Evolutionary conservation across 176 grass and related monocot genomes (phyloP), one percentile per base, ranked within the genome.

Genomic region (Themeda triandra): DNA sequence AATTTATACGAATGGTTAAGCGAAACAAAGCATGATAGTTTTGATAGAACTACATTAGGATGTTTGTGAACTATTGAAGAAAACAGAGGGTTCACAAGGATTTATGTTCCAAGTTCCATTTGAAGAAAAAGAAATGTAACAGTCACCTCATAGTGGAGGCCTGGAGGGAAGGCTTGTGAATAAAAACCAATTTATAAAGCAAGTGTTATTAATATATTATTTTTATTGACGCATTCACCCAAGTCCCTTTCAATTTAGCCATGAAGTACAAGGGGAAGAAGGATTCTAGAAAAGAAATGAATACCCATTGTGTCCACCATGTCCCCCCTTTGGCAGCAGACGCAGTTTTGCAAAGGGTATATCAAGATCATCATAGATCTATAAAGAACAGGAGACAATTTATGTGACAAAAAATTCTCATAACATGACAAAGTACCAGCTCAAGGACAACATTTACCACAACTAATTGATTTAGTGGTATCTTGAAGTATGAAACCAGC

Each of bases 301-400:
- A 24, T 92, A 97, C 95, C 95, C 92, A 66, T 97, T 92, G 63
- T 97, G 95, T 4, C 95, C 95, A 51, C 95, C 95, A 82, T 97
- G 95, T 37, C 95, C 95, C 59, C 92, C 92, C 82, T 97, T 97
- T 80, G 95, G 90, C 41, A 97, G 82, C 84, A 97, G 80, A 17
- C 92, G 90, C 71, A 97, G 71, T 87, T 97, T 97, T 13, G 90
- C 92, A 82, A 94, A 97, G 76, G 95, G 90, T 68, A 97, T 75
- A 68, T 97, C 95, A 45, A 94, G 89, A 79, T 97, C 95, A 82
- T 97, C 92, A 15, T 97, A 94, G 66, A 94, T 97, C 95, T 94
- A 74, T n/a, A 88, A 73, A 45, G 60, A 81, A 75, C 5, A 71
- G 71, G 44, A 77, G 6, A 84, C 23, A 81, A 4, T 82, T 51